A percentile compares a stretch with the other conserved stretches of the same genome.
phyloP scores from a whole-genome alignment of 139 green algal species.

The Chlamydomonas applanata region DNA sequence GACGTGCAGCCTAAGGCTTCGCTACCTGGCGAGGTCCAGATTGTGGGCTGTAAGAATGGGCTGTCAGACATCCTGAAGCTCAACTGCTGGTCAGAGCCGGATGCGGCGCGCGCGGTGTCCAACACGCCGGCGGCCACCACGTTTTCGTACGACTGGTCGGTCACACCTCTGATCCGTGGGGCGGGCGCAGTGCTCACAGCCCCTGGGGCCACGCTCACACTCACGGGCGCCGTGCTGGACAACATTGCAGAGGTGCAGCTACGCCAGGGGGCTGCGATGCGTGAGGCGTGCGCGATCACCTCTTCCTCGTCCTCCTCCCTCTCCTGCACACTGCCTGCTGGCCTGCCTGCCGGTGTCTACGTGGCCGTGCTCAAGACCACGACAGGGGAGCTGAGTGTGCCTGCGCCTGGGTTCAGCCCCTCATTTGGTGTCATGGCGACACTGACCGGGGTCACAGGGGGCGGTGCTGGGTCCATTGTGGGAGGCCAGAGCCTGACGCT shows the following conservation, averaged over 20 bases:
- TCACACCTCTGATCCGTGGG: not conserved
- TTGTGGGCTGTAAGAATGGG: constrained; percentile 5
- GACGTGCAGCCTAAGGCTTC: not conserved
- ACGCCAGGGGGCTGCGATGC: not conserved
- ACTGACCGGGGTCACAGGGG: not conserved
- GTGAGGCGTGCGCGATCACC: not conserved
- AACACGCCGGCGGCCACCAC: not conserved
- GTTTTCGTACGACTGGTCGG: not conserved
- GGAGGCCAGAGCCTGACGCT: constrained; percentile 23
- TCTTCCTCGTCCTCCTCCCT: not conserved
- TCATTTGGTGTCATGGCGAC: not conserved
- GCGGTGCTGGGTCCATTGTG: constrained; percentile 19
- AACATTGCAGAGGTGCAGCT: not conserved
- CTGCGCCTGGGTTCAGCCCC: no score
- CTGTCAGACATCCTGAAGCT: constrained; percentile 14
- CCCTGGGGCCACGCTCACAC: not conserved
- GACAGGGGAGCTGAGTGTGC: constrained; percentile 2
- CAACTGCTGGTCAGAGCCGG: constrained; percentile 1
- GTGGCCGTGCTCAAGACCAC: not conserved
- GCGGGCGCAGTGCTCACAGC: not conserved
- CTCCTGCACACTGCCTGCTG: not conserved
- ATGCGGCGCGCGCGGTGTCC: not conserved
- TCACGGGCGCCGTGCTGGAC: not conserved
- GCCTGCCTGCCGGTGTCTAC: constrained; percentile 13
- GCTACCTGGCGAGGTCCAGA: not conserved